Evolutionary conservation across 2,329 filamentous ascomycete species (phyloP), one percentile per base, ranked within the genome.

Genomic region (Ophiostoma populinum): DNA sequence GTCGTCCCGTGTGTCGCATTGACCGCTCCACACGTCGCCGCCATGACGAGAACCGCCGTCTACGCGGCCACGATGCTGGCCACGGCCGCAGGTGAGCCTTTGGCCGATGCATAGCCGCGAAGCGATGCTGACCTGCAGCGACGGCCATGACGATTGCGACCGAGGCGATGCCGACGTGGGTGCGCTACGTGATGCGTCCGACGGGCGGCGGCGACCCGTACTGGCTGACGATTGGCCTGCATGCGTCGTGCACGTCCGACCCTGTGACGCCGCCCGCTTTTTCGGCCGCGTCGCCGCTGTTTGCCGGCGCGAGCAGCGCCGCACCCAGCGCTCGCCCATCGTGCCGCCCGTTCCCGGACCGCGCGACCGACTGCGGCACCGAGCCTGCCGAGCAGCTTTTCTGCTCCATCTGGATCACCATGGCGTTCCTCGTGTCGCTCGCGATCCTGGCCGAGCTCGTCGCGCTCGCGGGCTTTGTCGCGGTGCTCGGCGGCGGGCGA

Each of bases 331-430:
- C 28, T 12, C 9, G 29, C 7, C 15, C 26, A 5, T 33, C 28
- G 31, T 86, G 80, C 54, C 61, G 62, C 17, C 57, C 61, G 21
- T 90, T 85, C 53, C 82, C 82, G 43, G 58, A 67, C 36, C 62
- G 69, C 38, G 75, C 82, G 51, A 11, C 12, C 21, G 62, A 70
- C 41, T 77, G 83, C 55, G 37, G 61, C 37, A 67, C 64, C 46
- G 67, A 71, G 35, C 69, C 76, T 46, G 66, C 72, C 34, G 32
- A 40, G 35, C 39, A 35, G 20, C 72, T 75, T 49, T 94, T 95
- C 58, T 95, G 90, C 62, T 79, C 75, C 47, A 79, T 92, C 67
- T 98, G 87, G 87, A 70, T 80, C 40, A 82, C 75, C 18, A 75
- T 83, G 24, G 85, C 81, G 17, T 95, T 94, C 56, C 57, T 93